Evolutionary conservation across 257 asterid genomes (phyloP), one percentile per base, ranked within the genome.

Genomic region (Solanum infundibuliforme): DNA sequence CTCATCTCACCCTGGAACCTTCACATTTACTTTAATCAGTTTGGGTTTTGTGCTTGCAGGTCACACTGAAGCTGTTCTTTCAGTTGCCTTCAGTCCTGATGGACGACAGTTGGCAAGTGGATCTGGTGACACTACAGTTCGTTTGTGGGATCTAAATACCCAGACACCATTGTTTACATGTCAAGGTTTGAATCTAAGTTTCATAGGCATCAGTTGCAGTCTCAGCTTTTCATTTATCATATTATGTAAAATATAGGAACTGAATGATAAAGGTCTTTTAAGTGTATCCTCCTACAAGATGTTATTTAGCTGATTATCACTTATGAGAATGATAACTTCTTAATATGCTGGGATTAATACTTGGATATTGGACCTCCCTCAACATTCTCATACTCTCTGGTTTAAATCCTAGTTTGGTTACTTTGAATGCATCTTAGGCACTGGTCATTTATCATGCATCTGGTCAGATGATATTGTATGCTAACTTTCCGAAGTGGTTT

Each of bases 51-150:
- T 73, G 86, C 52, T 76, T 92, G 90, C 91, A 97, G 99, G 99
- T 91, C 99, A 97, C 72, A 90, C 91, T 20, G 98, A 95, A 91
- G 98, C 98, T 88, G 99, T 97, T 86, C 98, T 97, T 88, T 93
- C 99, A 27, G 99, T 97, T 89, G 90, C 98, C 85, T 97, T 97
- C 91, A 97, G 98, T 88, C 98, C 99, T 74, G 98, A 97, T 90
- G 98, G 99, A 71, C 93, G 90, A 52, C 96, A 94, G 27, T 90
- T 97, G 90, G 99, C 99, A 38, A 95, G 99, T 93, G 98, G 98
- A 58, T 97, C 99, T 25, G 99, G 98, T 90, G 99, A 97, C 90
- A 95, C 99, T 65, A 95, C 98, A 83, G 98, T 97, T 85, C 99
- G 98, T 69, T 88, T 97, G 36, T 97, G 99, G 99, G 98, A 97